Evolutionary conservation across 2,329 filamentous ascomycete genomes (phyloP).

Genomic region (Alternaria sp.): DNA sequence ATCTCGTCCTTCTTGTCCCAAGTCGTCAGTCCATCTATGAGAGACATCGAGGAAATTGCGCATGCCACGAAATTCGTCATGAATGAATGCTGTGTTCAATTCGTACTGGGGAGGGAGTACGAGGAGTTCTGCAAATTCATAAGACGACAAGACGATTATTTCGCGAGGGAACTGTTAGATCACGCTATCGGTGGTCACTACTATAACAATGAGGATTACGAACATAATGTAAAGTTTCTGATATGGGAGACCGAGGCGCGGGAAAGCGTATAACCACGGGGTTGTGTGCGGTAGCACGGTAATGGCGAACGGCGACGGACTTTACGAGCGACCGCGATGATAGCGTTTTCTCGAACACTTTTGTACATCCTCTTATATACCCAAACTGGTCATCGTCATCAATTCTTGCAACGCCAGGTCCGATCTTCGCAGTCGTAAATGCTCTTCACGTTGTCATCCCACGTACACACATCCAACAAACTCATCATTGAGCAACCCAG

Average conservation of each 20-base stretch:
- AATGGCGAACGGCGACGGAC: background rate
- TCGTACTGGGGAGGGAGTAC: slow-evolving; percentile 20
- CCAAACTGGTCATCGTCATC: too few relatives aligned
- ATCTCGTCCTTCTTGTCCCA: slow-evolving; percentile 22
- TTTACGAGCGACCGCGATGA: background rate
- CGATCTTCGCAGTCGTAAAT: too few relatives aligned
- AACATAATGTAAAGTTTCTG: slow-evolving; percentile 29
- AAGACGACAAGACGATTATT: slow-evolving; percentile 29
- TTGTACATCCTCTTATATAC: background rate
- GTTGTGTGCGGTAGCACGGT: background rate
- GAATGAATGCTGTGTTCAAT: slow-evolving; percentile 32
- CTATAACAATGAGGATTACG: slow-evolving; percentile 22
- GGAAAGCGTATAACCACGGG: slow-evolving; percentile 21
- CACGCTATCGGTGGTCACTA: slow-evolving; percentile 27
- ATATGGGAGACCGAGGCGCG: slow-evolving; percentile 28
- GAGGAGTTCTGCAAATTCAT: slow-evolving; percentile 29
- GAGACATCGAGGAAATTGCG: slow-evolving; percentile 26
- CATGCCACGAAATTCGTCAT: slow-evolving; percentile 21
- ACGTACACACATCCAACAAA: background rate
- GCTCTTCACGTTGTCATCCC: too few relatives aligned
- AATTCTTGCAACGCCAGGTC: too few relatives aligned
- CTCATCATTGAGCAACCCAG: background rate
- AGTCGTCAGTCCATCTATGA: slow-evolving; percentile 24
- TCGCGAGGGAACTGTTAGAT: slow-evolving; percentile 22
- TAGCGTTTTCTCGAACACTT: background rate